These are phyloP conservation scores for Pythium plurisporium DNA, from an alignment of 352 stramenopile species.

Conservation along the genomic window DNA sequence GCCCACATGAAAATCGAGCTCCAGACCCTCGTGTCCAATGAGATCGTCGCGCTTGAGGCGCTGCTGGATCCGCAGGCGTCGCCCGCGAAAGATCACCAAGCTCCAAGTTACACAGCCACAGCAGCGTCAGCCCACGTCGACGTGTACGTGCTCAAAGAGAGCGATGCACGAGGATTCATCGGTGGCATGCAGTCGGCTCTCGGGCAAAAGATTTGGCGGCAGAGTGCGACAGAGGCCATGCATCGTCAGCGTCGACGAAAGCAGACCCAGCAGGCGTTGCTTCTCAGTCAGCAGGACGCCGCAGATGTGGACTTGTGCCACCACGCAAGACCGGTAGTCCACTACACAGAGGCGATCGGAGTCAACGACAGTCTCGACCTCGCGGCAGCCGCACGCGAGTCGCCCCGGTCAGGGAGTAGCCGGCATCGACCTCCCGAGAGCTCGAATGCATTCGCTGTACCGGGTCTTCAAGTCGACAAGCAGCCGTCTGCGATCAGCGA, in stretches of 20 bases:
- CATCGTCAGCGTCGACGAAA: background rate
- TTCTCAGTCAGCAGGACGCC: background rate
- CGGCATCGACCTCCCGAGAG: background rate
- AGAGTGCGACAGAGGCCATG: background rate
- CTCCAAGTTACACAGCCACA: slow-evolving; percentile 11
- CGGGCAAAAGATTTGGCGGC: background rate
- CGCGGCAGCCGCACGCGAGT: background rate
- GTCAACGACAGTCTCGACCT: background rate
- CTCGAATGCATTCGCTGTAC: background rate
- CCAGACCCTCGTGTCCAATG: slow-evolving; percentile 24
- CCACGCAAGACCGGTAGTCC: background rate
- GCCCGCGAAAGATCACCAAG: slow-evolving; percentile 17
- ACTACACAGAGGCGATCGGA: background rate
- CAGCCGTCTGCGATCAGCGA: slow-evolving; percentile 9
- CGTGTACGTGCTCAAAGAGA: slow-evolving; percentile 36
- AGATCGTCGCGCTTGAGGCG: slow-evolving; percentile 38
- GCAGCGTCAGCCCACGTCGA: slow-evolving; percentile 30
- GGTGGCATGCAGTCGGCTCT: slow-evolving; percentile 17
- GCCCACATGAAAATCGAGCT: slow-evolving; percentile 32
- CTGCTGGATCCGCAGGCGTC: slow-evolving; percentile 14
- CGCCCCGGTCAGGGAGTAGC: background rate
- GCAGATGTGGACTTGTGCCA: background rate
- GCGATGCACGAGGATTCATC: slow-evolving; percentile 20
- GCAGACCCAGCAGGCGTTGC: background rate
- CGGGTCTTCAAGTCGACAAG: background rate